phyloP scores from a whole-genome alignment of 805 yeast genomes.

The Tetrapisispora namnaoensis region DNA sequence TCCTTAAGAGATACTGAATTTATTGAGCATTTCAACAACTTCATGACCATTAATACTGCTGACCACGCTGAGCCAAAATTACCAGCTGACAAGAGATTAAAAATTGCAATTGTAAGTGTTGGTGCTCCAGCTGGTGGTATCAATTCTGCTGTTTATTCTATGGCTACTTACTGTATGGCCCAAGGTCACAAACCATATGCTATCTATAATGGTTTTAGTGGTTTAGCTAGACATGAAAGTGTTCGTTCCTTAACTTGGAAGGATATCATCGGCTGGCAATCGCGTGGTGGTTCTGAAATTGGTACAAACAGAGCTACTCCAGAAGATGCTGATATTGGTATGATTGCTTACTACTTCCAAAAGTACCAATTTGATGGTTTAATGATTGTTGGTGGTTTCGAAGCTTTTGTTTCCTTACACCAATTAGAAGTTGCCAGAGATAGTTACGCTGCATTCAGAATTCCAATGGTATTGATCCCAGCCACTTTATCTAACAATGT shows the following conservation, averaged over 20 bases:
- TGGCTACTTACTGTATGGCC: slow-evolving; percentile 65
- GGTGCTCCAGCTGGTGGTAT: slow-evolving; percentile 79
- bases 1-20: slow-evolving; percentile 62
- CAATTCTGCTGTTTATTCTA: slow-evolving; percentile 68
- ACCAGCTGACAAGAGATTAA: slow-evolving; percentile 44
- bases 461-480: slow-evolving; percentile 71
- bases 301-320: slow-evolving; percentile 74
- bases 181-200: slow-evolving; percentile 66
- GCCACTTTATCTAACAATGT: slow-evolving; percentile 75
- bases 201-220: slow-evolving; percentile 65
- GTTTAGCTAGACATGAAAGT: slow-evolving; percentile 53
- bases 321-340: slow-evolving; percentile 53
- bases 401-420: slow-evolving; percentile 62
- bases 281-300: slow-evolving; percentile 68
- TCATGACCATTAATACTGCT: slow-evolving; percentile 56
- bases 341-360: slow-evolving; percentile 62
- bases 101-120: slow-evolving; percentile 61
- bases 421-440: slow-evolving; percentile 52
- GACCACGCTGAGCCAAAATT: slow-evolving; percentile 55
- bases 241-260: slow-evolving; percentile 56
- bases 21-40: slow-evolving; percentile 52
- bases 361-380: slow-evolving; percentile 62
- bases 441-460: slow-evolving; percentile 59
- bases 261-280: slow-evolving; percentile 64
- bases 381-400: slow-evolving; percentile 73